These are phyloP conservation scores for Penicillium soppii DNA, from an alignment of 495 filamentous ascomycete genomes.

Conservation along the genomic window DNA sequence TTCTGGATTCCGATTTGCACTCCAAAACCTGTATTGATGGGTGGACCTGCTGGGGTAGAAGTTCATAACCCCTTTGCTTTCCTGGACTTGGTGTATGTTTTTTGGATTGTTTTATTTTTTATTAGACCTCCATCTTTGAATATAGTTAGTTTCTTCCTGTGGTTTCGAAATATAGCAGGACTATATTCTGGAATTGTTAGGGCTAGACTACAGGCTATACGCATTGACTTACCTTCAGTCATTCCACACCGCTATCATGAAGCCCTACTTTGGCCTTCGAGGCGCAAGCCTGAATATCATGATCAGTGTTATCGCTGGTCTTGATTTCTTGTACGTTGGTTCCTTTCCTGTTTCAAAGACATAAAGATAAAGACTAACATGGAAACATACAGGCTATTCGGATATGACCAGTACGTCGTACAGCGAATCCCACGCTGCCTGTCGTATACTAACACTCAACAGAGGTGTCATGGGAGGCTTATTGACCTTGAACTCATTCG, in stretches of 20 bases:
- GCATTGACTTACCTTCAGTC: slow-evolving; percentile 10
- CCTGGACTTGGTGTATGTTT: not conserved
- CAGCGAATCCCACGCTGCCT: not conserved
- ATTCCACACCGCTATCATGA: slow-evolving; percentile 17
- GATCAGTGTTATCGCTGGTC: slow-evolving; percentile 65
- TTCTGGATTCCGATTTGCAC: slow-evolving; percentile 4
- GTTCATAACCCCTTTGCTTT: not conserved
- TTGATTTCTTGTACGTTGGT: slow-evolving; percentile 59
- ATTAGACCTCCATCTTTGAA: not conserved
- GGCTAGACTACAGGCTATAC: slow-evolving; percentile 4
- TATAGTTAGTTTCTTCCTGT: slow-evolving; percentile 2
- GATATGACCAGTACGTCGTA: slow-evolving; percentile 37
- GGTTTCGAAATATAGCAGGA: slow-evolving; percentile 6
- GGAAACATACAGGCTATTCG: slow-evolving; percentile 25
- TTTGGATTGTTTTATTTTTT: not conserved
- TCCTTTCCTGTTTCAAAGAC: not conserved
- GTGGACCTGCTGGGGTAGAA: not conserved
- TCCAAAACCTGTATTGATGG: not conserved
- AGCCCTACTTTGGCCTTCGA: slow-evolving; percentile 59
- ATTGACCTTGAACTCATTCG: slow-evolving; percentile 49
- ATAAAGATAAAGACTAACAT: slow-evolving; percentile 5
- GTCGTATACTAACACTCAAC: slow-evolving; percentile 12
- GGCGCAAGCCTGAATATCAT: slow-evolving; percentile 64
- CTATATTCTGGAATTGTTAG: not conserved
- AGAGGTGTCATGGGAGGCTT: slow-evolving; percentile 57